Evolutionary conservation across 2,329 filamentous ascomycete genomes (phyloP).

Genomic region (Microcyclospora pomicola): DNA sequence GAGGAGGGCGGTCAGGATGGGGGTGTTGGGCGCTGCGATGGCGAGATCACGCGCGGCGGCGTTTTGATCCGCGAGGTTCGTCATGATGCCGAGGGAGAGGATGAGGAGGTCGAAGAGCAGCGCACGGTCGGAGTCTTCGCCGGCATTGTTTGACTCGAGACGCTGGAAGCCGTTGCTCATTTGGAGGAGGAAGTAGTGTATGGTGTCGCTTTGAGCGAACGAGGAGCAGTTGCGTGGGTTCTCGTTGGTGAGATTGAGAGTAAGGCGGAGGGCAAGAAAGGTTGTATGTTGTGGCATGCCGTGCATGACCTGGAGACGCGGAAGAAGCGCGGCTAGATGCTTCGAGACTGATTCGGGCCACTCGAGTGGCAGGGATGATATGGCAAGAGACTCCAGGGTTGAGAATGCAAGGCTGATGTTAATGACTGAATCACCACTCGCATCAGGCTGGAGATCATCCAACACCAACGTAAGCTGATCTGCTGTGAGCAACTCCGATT

Average conservation of each 20-base stretch:
- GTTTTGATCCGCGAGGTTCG: slow-evolving; percentile 76
- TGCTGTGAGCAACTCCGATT: slow-evolving; percentile 33
- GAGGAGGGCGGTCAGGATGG: slow-evolving; percentile 13
- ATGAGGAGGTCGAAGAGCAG: slow-evolving; percentile 54
- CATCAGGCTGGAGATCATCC: neutral
- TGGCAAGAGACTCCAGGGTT: slow-evolving; percentile 20
- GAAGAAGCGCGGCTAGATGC: slow-evolving; percentile 8
- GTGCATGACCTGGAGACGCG: slow-evolving; percentile 2
- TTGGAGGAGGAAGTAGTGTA: slow-evolving; percentile 24
- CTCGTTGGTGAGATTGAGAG: slow-evolving; percentile 78
- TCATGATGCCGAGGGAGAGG: slow-evolving; percentile 66
- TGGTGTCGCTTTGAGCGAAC: slow-evolving; percentile 46
- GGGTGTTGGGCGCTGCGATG: slow-evolving; percentile 2
- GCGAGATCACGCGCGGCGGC: slow-evolving; percentile 34
- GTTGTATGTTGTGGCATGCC: slow-evolving; percentile 8
- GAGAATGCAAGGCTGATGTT: slow-evolving; percentile 37
- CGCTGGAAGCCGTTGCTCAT: slow-evolving; percentile 15
- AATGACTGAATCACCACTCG: slow-evolving; percentile 21
- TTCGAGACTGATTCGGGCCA: slow-evolving; percentile 15
- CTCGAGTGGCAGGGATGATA: slow-evolving; percentile 8
- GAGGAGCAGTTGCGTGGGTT: slow-evolving; percentile 53
- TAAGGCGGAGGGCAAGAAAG: slow-evolving; percentile 49
- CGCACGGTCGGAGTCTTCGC: slow-evolving; percentile 37
- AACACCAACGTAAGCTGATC: slow-evolving; percentile 9
- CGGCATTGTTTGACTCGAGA: slow-evolving; percentile 18